Evolutionary conservation across 768 basidiomycete species (phyloP), one percentile per base, ranked within the genome.

Genomic region (Russula emetica): DNA sequence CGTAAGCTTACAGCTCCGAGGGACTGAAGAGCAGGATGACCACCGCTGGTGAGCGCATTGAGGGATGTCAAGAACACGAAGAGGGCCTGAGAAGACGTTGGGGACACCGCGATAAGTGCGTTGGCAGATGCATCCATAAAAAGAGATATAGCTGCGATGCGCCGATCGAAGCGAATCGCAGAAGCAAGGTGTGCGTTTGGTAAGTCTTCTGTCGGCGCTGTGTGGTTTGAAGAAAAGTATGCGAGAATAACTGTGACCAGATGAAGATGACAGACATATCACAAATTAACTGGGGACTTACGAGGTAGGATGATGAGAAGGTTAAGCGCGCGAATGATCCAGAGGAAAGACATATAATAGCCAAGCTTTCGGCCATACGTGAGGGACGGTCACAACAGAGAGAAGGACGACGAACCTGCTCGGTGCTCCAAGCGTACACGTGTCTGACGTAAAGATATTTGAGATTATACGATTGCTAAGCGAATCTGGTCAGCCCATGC

Each of bases 381-480:
- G n/a, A 67, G 58, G 24, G 34, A 11, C 9, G 2, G 22, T 22
- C 50, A 24, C 18, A 22, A 26, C 9, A 52, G n/a, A 49, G 34
- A 32, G 14, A 58, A 40, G 20, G 20, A 60, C 9, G 18, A 60
- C 47, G 10, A 4, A 68, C 67, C 55, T 67, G 67, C 42, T 69
- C 68, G 6, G 66, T 66, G 22, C 36, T 64, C 68, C 68, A 69
- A 34, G 60, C 57, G n/a, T 69, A 69, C 26, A 67, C 67, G 18
- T 67, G 68, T 61, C 57, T 67, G 13, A 62, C 68, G 38, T 69
- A 69, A 53, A 69, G 59, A 44, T 67, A 69, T 61, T 69, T 67
- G 50, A 69, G 58, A 61, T 69, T 69, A 28, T 69, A 69, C 34
- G 64, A 62, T 69, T 69, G 68, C 66, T 69, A 61, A 42, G 56